Base-by-base conservation (phyloP, 2,329 filamentous ascomycete species). In the Aspergillus caelatus region DNA sequence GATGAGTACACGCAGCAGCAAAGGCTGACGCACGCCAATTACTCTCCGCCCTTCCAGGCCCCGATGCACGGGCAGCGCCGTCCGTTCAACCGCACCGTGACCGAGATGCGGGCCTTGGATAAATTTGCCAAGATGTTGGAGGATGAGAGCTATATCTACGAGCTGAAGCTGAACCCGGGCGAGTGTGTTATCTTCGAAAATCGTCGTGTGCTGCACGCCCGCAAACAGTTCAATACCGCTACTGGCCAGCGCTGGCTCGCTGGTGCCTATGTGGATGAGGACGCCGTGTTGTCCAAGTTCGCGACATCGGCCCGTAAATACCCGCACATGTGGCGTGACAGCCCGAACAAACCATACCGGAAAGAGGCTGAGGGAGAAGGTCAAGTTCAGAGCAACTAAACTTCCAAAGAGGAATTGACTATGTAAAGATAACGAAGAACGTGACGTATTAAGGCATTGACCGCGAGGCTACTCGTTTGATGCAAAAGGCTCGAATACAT, bases 181-280 rank as follows among this genome's bases (percentile, higher is more conserved):
- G 91, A 97, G 72, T 96, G 93, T 74, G 93, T 94, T 14, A 84
- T 99, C n/a, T 98, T 99, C 74, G 90, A 96, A 75, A 98, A 98
- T 74, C 80, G 88, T 63, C 85, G 94, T 21, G 84, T 96, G n/a
- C 78, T 96, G 73, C 95, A 98, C 80, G 94, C 93, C 0, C 84
- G 95, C 4, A 85, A 83, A 19, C 86, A 88, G 34, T 98, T 98
- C 77, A 88, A 94, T 62, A 72, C 75, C 23, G 63, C 62, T 4
- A 83, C 84, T 8, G 91, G 91, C 0, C 85, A 88, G 65, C 84
- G 94, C 58, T 96, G 92, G 91, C 79, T 98, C 60, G 91, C 92
- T 70, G 95, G 95, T 5, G 86, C 92, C 0, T 99, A 98, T 78
- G 83, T 97, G 32, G 87, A 91, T 65, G 82, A 85, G 6, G 89